Percentiles rank a stretch among this genome's conserved stretches.
Evolutionary conservation across 345 rosid species (phyloP).

Genomic region (Arabidopsis thaliana): DNA sequence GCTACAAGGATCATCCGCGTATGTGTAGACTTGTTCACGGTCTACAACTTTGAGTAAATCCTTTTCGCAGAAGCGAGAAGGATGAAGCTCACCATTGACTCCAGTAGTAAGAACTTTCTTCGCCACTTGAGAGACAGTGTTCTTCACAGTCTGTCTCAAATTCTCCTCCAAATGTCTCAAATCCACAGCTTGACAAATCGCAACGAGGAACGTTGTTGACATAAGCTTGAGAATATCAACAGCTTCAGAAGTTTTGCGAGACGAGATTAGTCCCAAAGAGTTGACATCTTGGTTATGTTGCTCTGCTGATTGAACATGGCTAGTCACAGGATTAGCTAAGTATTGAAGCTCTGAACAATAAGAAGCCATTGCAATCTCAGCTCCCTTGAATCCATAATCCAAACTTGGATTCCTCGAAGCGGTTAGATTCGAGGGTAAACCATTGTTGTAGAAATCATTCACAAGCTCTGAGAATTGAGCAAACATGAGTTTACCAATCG

Average conservation of each 20-base stretch:
- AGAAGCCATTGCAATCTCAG: conserved; percentile 85
- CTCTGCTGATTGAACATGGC: conserved; percentile 77
- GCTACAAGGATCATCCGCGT: conserved; percentile 73
- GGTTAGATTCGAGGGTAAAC: conserved; percentile 71
- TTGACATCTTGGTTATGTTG: conserved; percentile 88
- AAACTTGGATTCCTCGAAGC: conserved; percentile 68
- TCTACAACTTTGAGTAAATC: conserved; percentile 65
- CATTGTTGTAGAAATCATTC: conserved; percentile 80
- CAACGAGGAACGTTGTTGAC: conserved; percentile 72
- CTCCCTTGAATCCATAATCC: conserved; percentile 84
- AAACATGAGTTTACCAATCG: conserved; percentile 79
- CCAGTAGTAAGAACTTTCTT: conserved; percentile 58
- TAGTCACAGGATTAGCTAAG: conserved; percentile 78
- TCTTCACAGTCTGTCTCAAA: conserved; percentile 58
- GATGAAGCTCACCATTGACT: conserved; percentile 68
- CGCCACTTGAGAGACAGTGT: conserved; percentile 60
- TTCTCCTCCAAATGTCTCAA: conserved; percentile 79
- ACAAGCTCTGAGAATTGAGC: conserved; percentile 83
- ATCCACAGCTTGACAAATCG: conserved; percentile 74
- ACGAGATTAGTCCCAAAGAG: conserved; percentile 69
- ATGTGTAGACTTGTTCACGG: conserved; percentile 58
- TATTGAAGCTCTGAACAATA: conserved; percentile 80
- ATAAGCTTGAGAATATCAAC: conserved; percentile 70
- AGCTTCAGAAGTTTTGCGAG: conserved; percentile 68
- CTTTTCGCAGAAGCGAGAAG: conserved; percentile 68